phyloP scores from a whole-genome alignment of 441 rosid genomes.

The Populus hybrid region DNA sequence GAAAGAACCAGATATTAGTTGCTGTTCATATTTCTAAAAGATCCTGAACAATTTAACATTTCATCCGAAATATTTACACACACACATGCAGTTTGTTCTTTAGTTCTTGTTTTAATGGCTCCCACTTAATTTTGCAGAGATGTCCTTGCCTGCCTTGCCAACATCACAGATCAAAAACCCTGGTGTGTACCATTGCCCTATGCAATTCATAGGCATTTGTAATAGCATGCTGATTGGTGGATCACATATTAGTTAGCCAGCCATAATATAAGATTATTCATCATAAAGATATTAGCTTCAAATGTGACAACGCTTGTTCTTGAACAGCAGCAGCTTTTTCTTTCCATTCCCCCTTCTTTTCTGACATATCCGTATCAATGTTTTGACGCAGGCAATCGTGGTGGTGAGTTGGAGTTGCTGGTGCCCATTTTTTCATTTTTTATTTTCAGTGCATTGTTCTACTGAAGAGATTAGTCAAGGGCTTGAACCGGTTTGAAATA shows the following conservation, averaged over 20 bases:
- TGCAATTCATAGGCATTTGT: not conserved
- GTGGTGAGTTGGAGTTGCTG: constrained; percentile 33
- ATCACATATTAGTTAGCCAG: not conserved
- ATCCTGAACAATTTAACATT: not conserved
- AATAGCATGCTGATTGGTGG: not conserved
- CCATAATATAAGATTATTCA: not conserved
- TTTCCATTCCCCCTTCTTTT: not conserved
- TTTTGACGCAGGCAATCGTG: constrained; percentile 45
- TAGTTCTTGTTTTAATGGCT: constrained; percentile 18
- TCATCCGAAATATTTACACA: not conserved
- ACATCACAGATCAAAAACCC: constrained; percentile 70
- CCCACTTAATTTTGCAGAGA: constrained; percentile 55
- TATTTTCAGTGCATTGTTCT: constrained; percentile 45
- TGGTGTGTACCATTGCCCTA: constrained; percentile 37
- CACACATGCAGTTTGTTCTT: not conserved
- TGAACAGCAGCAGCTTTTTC: not conserved
- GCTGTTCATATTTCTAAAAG: not conserved
- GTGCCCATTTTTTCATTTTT: constrained; percentile 64
- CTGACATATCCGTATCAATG: not conserved
- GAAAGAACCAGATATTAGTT: not conserved
- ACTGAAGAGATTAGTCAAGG: constrained; percentile 37
- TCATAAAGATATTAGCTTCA: not conserved
- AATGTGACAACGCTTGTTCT: not conserved
- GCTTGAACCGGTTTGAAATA: constrained; percentile 26
- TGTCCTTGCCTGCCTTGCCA: constrained; percentile 94